phyloP scores from a whole-genome alignment of 2,329 filamentous ascomycete species.

The Talaromyces atroroseus region DNA sequence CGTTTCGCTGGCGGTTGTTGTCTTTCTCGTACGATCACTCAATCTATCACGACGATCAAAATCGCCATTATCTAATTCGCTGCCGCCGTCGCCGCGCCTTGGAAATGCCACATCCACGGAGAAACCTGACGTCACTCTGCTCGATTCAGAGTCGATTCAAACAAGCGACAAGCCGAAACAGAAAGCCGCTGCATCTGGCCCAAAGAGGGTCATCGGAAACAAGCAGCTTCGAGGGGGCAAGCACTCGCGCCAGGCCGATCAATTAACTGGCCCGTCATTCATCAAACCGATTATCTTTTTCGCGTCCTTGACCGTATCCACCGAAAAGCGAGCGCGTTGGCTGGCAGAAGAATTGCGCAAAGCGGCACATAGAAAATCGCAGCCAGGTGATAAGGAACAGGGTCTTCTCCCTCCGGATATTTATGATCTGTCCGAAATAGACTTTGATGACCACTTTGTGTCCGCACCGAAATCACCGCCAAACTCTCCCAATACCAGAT shows the following conservation, averaged over 20 bases:
- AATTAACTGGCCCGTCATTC: constrained; percentile 20
- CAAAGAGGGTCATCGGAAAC: constrained; percentile 31
- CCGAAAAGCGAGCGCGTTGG: constrained; percentile 64
- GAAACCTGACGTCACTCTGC: not conserved
- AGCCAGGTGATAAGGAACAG: constrained; percentile 21
- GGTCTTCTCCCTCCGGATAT: constrained; percentile 56
- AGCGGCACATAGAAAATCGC: constrained; percentile 27
- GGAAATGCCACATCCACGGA: constrained; percentile 2
- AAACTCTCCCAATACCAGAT: constrained; percentile 47
- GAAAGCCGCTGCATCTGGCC: constrained; percentile 21
- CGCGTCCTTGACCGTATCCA: constrained; percentile 80
- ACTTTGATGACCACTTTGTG: constrained; percentile 91
- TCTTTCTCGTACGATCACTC: constrained; percentile 17
- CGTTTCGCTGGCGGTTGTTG: constrained; percentile 32
- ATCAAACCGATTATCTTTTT: constrained; percentile 75
- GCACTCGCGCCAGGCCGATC: constrained; percentile 17
- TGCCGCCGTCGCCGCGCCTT: constrained; percentile 25
- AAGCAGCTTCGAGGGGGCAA: constrained; percentile 25
- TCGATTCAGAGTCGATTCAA: not conserved
- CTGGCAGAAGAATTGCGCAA: constrained; percentile 54
- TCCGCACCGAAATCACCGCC: constrained; percentile 59
- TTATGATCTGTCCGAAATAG: constrained; percentile 75
- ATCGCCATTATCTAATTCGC: constrained; percentile 24
- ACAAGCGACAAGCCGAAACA: constrained; percentile 1
- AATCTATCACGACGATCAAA: constrained; percentile 22